Base-by-base conservation (phyloP, 1,284 basidiomycete genomes). In the Rhizoctonia solani region DNA sequence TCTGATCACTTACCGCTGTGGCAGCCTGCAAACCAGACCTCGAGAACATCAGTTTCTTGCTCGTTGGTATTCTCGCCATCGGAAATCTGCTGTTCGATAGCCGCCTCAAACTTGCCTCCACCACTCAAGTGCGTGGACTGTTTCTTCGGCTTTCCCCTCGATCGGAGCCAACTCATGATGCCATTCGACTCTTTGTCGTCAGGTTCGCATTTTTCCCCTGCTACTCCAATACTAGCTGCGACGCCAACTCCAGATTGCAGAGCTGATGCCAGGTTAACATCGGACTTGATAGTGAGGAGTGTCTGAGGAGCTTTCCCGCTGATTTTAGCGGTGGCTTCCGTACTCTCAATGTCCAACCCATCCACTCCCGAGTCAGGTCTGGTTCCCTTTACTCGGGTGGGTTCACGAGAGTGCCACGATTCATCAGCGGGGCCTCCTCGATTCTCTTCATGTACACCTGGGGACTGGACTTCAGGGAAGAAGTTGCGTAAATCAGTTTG, bases 21-120 rank as follows among this genome's bases (percentile, higher is more conserved):
- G 21, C 61, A 66, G 11, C 61, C 61, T 44, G 65, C 69, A 52
- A 70, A 71, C 70, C 70, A 71, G 11, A 71, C 70, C 32, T 71
- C 70, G 21, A 67, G 58, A 0, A 71, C 65, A 46, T 71, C 69
- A 4, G 70, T 71, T n/a, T 53, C 50, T 19, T 32, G 47, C 41
- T 49, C 50, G n/a, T 25, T 52, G 29, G n/a, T 30, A 23, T 21
- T 27, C 16, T 37, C 39, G 11, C 34, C 27, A 29, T 61, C 67
- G 4, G 50, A 39, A 14, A 46, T 19, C 27, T 52, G 41, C 39
- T 55, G 53, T 21, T 52, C 53, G 32, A 37, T 34, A 41, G 42
- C 52, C 30, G 46, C 67, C 30, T 50, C 52, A 23, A 61, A 66
- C 16, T 54, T 27, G 13, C 27, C 58, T 13, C 54, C 55, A 9